A percentile compares a stretch with the other conserved stretches of the same genome.
phyloP scores from a whole-genome alignment of 768 basidiomycete genomes.

The Hygrocybe punicea region DNA sequence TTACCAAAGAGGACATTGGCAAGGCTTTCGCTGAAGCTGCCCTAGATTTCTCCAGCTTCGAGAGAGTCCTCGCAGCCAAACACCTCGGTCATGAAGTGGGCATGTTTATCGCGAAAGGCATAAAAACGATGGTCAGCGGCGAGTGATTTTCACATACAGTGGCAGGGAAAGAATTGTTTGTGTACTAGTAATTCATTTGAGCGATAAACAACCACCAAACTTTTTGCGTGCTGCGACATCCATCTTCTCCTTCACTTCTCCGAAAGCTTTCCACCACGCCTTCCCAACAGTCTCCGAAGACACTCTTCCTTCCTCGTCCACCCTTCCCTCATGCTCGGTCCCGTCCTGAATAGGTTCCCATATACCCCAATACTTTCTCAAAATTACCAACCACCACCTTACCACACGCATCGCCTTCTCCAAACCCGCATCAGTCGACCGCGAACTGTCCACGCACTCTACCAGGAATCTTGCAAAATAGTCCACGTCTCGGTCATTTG shows the following conservation, averaged over 20 bases:
- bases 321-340: slow-evolving; percentile 25
- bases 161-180: neutral
- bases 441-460: slow-evolving; percentile 56
- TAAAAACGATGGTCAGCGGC: slow-evolving; percentile 35
- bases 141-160: neutral
- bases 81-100: slow-evolving; percentile 33
- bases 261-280: slow-evolving; percentile 82
- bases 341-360: slow-evolving; percentile 48
- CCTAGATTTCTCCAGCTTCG: slow-evolving; percentile 44
- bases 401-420: slow-evolving; percentile 68
- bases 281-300: slow-evolving; percentile 48
- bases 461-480: slow-evolving; percentile 72
- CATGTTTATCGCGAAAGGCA: slow-evolving; percentile 58
- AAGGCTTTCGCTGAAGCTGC: slow-evolving; percentile 52
- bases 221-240: slow-evolving; percentile 60
- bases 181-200: slow-evolving; percentile 42
- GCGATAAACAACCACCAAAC: slow-evolving; percentile 69
- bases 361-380: slow-evolving; percentile 60
- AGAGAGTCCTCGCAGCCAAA: slow-evolving; percentile 30
- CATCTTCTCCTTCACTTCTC: slow-evolving; percentile 62
- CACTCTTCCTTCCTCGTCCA: neutral
- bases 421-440: slow-evolving; percentile 56
- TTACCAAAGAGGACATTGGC: slow-evolving; percentile 48
- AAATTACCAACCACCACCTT: slow-evolving; percentile 78
- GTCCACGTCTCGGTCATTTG: slow-evolving; percentile 69